Percentiles rank a stretch among this genome's conserved stretches.
phyloP scores from a whole-genome alignment of 805 yeast species.

The Wickerhamiella vanderwaltii region DNA sequence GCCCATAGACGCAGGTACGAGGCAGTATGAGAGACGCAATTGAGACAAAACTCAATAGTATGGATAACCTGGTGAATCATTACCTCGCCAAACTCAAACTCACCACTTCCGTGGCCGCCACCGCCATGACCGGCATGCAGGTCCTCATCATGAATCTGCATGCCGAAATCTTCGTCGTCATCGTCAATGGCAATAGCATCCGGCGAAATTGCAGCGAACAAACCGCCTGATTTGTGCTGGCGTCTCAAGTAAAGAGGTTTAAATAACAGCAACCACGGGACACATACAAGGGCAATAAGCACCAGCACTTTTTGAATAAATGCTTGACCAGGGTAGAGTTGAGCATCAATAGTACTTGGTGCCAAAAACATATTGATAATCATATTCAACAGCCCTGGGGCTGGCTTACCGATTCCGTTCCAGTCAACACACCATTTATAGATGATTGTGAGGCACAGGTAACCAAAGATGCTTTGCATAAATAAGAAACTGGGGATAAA shows the following conservation, averaged over 20 bases:
- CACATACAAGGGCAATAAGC: constrained; percentile 68
- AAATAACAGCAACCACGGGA: constrained; percentile 79
- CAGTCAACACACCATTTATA: constrained; percentile 94
- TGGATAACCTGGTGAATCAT: constrained; percentile 96
- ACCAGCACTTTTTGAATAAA: constrained; percentile 61
- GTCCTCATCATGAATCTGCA: constrained; percentile 24
- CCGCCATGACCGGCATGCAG: constrained; percentile 25
- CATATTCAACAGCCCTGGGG: constrained; percentile 92
- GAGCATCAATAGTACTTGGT: constrained; percentile 78
- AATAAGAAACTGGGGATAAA: constrained; percentile 86
- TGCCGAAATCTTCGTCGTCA: constrained; percentile 25
- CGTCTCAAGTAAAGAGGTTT: constrained; percentile 63
- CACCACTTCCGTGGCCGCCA: constrained; percentile 28
- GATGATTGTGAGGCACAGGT: constrained; percentile 68
- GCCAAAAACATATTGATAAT: constrained; percentile 88
- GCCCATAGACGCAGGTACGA: constrained; percentile 96
- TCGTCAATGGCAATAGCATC: constrained; percentile 22
- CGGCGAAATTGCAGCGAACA: background rate
- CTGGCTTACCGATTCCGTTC: constrained; percentile 62
- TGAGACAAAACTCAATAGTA: constrained; percentile 92
- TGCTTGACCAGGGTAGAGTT: constrained; percentile 69
- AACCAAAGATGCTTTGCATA: constrained; percentile 95
- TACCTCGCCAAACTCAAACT: constrained; percentile 74
- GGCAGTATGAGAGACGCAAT: constrained; percentile 96
- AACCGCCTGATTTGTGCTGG: constrained; percentile 5